Conservation (phyloP, 1,139 yeast genomes). For the Debaryomyces udenii region DNA sequence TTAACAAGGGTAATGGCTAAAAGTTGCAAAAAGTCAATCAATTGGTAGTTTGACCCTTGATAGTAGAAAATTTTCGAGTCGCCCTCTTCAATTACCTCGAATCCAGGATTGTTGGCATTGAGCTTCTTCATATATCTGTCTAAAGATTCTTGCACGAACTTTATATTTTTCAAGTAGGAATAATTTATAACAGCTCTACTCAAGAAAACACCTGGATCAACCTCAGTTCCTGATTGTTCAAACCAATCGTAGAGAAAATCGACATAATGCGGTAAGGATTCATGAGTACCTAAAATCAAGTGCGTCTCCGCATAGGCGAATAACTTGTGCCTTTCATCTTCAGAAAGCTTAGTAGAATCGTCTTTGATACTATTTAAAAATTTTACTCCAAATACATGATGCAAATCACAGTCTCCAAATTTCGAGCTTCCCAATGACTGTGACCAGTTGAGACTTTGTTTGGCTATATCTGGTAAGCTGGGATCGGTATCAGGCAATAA, state of each 20-base stretch:
- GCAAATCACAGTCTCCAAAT: conserved; percentile 76
- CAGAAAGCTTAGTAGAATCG: conserved; percentile 28
- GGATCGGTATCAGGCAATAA: conserved; percentile 68
- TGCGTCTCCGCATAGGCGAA: conserved; percentile 56
- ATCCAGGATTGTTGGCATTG: conserved; percentile 16
- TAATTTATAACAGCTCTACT: conserved; percentile 73
- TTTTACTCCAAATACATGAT: conserved; percentile 73
- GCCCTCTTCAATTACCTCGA: conserved; percentile 20
- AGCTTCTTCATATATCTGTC: conserved; percentile 40
- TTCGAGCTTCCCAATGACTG: conserved; percentile 46
- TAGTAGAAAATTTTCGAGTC: conserved; percentile 21
- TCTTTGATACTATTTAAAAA: conserved; percentile 36
- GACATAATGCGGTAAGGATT: conserved; percentile 56
- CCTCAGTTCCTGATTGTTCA: conserved; percentile 26
- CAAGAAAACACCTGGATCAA: conserved; percentile 54
- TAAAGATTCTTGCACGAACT: conserved; percentile 54
- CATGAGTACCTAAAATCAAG: conserved; percentile 67
- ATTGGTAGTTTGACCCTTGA: conserved; percentile 27
- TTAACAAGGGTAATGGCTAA: conserved; percentile 65
- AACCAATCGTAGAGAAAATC: conserved; percentile 64
- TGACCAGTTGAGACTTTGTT: conserved; percentile 70
- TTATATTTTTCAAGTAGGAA: conserved; percentile 62
- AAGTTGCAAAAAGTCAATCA: conserved; percentile 72
- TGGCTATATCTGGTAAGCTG: conserved; percentile 64
- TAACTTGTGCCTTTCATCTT: conserved; percentile 36